phyloP scores from a whole-genome alignment of 2,329 filamentous ascomycete genomes.

The Clarireedia hainanense region DNA sequence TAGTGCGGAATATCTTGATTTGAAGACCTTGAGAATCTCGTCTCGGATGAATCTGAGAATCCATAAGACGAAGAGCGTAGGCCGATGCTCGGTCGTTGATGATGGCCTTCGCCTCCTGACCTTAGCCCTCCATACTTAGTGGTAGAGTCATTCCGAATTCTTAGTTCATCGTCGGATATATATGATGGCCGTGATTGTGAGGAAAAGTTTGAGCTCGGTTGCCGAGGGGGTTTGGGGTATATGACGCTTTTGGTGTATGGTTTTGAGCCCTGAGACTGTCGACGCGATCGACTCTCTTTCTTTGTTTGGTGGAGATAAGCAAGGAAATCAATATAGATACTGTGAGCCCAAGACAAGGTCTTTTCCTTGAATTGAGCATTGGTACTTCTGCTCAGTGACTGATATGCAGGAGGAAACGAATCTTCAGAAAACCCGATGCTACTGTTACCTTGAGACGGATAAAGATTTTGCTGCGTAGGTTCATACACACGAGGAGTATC shows the following conservation, averaged over 20 bases:
- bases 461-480: conserved; percentile 3
- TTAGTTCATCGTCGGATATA: neutral
- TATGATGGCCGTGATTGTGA: conserved; percentile 15
- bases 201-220: conserved; percentile 22
- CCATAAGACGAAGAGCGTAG: conserved; percentile 3
- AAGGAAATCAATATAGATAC: conserved; percentile 63
- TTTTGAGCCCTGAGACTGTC: conserved; percentile 29
- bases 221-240: conserved; percentile 41
- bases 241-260: conserved; percentile 42
- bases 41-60: conserved; percentile 8
- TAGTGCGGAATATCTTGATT: conserved; percentile 24
- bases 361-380: conserved; percentile 57
- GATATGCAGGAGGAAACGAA: conserved; percentile 18
- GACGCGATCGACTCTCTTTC: conserved; percentile 34
- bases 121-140: neutral
- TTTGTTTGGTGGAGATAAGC: conserved; percentile 54
- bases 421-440: conserved; percentile 9
- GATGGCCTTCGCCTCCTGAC: neutral
- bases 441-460: conserved; percentile 2
- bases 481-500: conserved; percentile 4
- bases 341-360: conserved; percentile 61
- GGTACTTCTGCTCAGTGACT: conserved; percentile 18
- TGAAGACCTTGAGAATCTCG: conserved; percentile 11
- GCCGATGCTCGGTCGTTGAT: neutral
- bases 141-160: neutral